Evolutionary conservation across 129 eudicot genomes (phyloP).

Genomic region (Sambucus nigra): DNA sequence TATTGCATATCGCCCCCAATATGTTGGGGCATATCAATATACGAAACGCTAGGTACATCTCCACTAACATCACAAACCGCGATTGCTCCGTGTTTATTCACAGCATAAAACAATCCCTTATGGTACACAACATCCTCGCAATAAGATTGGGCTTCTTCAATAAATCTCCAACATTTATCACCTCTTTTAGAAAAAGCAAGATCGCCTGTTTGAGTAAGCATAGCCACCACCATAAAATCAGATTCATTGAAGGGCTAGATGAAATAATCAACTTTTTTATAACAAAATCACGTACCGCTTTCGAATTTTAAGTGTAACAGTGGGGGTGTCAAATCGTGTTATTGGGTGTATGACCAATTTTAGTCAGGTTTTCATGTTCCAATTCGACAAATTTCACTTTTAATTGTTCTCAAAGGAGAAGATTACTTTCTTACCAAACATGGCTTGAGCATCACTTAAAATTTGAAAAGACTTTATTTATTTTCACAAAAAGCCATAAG

Average conservation of each 20-base stretch:
- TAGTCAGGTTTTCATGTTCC: too few relatives aligned
- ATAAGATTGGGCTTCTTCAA: constrained; percentile 32
- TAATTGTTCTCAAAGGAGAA: too few relatives aligned
- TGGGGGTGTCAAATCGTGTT: too few relatives aligned
- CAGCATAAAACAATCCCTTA: constrained; percentile 51
- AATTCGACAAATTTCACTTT: too few relatives aligned
- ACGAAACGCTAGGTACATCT: constrained; percentile 22
- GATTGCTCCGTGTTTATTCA: constrained; percentile 49
- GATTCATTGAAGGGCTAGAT: constrained; percentile 24
- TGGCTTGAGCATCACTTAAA: too few relatives aligned
- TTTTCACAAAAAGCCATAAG: too few relatives aligned
- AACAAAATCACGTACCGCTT: constrained; percentile 61
- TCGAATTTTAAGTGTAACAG: constrained; percentile 31
- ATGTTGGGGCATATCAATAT: constrained; percentile 20
- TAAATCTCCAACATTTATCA: constrained; percentile 38
- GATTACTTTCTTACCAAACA: too few relatives aligned
- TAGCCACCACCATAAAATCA: constrained; percentile 32
- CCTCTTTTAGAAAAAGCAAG: constrained; percentile 50
- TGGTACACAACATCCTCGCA: constrained; percentile 60
- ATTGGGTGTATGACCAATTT: too few relatives aligned
- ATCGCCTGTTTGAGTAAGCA: constrained; percentile 48
- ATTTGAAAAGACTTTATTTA: too few relatives aligned
- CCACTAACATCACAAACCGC: constrained; percentile 47
- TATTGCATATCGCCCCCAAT: constrained; percentile 71
- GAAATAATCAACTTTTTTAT: constrained; percentile 61